A percentile compares a stretch with the other conserved stretches of the same genome.
phyloP scores from a whole-genome alignment of 129 eudicot genomes.

The Arctium minus region DNA sequence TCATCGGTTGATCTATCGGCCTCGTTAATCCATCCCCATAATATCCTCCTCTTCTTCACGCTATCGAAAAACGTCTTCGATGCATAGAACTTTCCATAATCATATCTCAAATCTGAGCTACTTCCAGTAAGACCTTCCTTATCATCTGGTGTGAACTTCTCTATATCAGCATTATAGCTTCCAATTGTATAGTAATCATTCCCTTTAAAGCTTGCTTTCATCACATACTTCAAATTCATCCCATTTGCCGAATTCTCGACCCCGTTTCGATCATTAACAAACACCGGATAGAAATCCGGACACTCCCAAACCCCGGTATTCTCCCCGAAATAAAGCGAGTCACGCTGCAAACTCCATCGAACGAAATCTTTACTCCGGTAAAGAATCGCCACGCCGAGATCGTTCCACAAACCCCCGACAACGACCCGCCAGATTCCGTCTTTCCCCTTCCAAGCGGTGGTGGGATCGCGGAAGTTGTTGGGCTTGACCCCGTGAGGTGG shows the following conservation, averaged over 20 bases:
- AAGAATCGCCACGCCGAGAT: slow-evolving; percentile 26
- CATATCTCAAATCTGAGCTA: slow-evolving; percentile 26
- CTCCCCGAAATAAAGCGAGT: slow-evolving; percentile 26
- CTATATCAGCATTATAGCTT: slow-evolving; percentile 25
- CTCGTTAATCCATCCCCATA: slow-evolving; percentile 42
- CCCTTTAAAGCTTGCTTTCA: slow-evolving; percentile 26
- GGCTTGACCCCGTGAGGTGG: slow-evolving; percentile 22
- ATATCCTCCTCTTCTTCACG: slow-evolving; percentile 35
- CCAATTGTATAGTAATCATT: slow-evolving; percentile 29
- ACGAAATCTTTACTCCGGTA: slow-evolving; percentile 32
- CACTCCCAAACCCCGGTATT: slow-evolving; percentile 36
- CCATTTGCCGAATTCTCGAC: slow-evolving; percentile 18
- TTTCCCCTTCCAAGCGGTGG: slow-evolving; percentile 31
- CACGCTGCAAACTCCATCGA: slow-evolving; percentile 28
- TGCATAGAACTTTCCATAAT: slow-evolving; percentile 48
- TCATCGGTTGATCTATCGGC: slow-evolving; percentile 22
- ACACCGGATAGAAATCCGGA: slow-evolving; percentile 35
- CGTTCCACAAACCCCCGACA: slow-evolving; percentile 23
- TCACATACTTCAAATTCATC: slow-evolving; percentile 29
- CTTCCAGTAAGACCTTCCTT: slow-evolving; percentile 20
- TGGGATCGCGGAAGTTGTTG: slow-evolving; percentile 30
- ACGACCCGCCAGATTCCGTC: slow-evolving; percentile 39
- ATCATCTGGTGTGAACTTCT: slow-evolving; percentile 30
- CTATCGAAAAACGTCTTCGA: slow-evolving; percentile 40
- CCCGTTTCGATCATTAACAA: slow-evolving; percentile 22